A percentile compares a stretch with the other conserved stretches of the same genome.
These are phyloP conservation scores for Ceratocystiopsis brevicomis DNA, from an alignment of 2,329 filamentous ascomycete species.

Conservation along the genomic window DNA sequence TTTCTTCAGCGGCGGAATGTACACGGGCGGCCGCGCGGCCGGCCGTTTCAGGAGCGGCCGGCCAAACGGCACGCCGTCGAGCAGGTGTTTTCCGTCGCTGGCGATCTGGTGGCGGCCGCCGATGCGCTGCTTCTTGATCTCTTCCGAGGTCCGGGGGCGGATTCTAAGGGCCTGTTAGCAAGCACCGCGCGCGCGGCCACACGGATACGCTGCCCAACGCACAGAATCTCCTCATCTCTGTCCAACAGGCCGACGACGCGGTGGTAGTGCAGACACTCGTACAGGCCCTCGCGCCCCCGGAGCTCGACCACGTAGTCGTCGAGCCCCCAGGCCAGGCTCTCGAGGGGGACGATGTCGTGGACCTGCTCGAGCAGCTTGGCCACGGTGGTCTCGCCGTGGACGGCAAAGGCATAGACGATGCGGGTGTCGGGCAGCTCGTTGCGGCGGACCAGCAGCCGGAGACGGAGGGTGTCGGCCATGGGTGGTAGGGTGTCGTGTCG, in stretches of 20 bases:
- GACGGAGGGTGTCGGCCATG: constrained; percentile 35
- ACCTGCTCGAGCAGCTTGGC: constrained; percentile 59
- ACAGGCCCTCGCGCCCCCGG: constrained; percentile 35
- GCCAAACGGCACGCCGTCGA: constrained; percentile 76
- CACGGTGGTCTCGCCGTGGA: constrained; percentile 45
- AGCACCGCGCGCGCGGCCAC: too few species aligned
- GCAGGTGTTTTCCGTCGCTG: constrained; percentile 55
- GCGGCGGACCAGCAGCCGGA: constrained; percentile 54
- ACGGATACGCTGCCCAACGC: too few species aligned
- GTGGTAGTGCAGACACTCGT: constrained; percentile 79
- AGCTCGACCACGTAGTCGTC: constrained; percentile 83
- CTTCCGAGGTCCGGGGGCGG: constrained; percentile 55
- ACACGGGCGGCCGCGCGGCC: constrained; percentile 43
- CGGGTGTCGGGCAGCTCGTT: constrained; percentile 54
- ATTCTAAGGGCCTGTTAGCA: too few species aligned
- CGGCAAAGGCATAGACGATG: constrained; percentile 49
- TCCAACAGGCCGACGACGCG: constrained; percentile 49
- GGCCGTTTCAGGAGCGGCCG: constrained; percentile 44
- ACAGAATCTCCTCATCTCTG: constrained; percentile 72
- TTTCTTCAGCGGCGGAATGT: constrained; percentile 57
- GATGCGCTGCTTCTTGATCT: constrained; percentile 52
- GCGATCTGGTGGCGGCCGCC: constrained; percentile 70
- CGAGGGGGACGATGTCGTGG: constrained; percentile 64
- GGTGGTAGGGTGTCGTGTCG: not conserved
- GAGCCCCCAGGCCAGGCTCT: constrained; percentile 63